Evolutionary conservation across 441 rosid genomes (phyloP), one percentile per base, ranked within the genome.

Genomic region (Gossypium gossypioides): DNA sequence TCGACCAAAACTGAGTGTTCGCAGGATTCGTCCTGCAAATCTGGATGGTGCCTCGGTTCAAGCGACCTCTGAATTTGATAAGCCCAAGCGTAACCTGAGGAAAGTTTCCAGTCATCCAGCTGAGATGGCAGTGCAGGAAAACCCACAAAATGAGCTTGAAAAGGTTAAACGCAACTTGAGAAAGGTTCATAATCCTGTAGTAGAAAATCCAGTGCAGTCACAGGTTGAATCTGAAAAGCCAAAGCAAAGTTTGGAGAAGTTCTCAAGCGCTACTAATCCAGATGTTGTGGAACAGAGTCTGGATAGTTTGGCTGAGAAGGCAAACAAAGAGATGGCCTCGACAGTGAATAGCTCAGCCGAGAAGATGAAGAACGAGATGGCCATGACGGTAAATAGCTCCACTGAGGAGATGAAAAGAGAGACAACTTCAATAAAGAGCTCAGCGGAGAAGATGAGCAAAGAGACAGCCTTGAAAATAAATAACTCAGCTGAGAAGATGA

Each of bases 161-260:
- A 93, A 91, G 77, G 93, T 91, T 68, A 93, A 93, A 76, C 90
- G 93, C 19, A 87, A 81, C 81, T 80, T 90, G 88, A 89, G 96
- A 82, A 95, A 86, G 78, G 96, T 95, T 74, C 92, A 91, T 74
- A 89, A 84, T 71, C 96, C 94, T 52, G 81, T 80, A 13, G 51
- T 85, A 51, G 97, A 89, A 72, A 88, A 76, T 77, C 69, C 87
- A 72, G 77, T 81, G 70, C 92, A 77, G 66, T 65, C 93, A 61
- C 90, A 81, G 75, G 68, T 76, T 73, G 96, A 83, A 77, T 57
- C 59, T 19, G 96, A 89, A 79, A 86, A 84, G 82, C 88, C 93
- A 68, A 86, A 81, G 72, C 85, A 70, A 73, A 80, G 74, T 72
- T 61, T 72, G 58, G 94, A 88, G 79, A 85, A 81, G 80, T 76